Evolutionary conservation across 495 filamentous ascomycete genomes (phyloP), one percentile per base, ranked within the genome.

Genomic region (Beverwykella pulmonaria): DNA sequence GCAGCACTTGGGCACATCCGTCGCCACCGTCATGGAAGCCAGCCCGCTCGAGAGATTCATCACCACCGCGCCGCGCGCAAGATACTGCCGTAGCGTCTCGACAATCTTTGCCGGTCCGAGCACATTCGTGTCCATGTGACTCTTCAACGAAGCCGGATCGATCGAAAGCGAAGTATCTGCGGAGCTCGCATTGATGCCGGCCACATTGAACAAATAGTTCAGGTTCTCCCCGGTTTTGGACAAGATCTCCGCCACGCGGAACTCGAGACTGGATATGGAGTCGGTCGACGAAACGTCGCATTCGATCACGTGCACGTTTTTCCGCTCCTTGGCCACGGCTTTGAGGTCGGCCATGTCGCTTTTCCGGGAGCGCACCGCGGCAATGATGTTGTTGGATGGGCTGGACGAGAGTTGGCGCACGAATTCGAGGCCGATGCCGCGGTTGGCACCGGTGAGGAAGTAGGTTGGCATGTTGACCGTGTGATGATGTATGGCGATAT

Each of bases 401-500:
- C 78, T 63, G 44, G 68, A 59, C 30, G 79, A 73, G 49, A 86
- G 79, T 72, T 86, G 83, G 34, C 80, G 79, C 23, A 84, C 75
- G 60, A 84, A 80, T 58, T 85, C 83, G 69, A 79, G 80, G 57
- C 84, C 84, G 60, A 86, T 72, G 63, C 84, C 83, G 26, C 81
- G 80, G 71, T 84, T 83, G 15, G 82, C 79, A 59, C 84, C 84
- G 19, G 84, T 85, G 69, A 86, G 79, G 54, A 78, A 77, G 63
- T 82, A 85, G 48, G 79, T 76, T 56, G 81, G 78, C 83, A 86
- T 84, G 36, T 50, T 77, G 48, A 15, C 2, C 8, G 6, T 15
- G 17, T 44, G 17, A 44, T 44, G 15, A 3, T 5, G 6, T 44
- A 44, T 44, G 2, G 6, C 39, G 6, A 14, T 44, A 14, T n/a